Evolutionary conservation across 2,329 filamentous ascomycete species (phyloP).

Genomic region (Arthrobotrys musiformis): DNA sequence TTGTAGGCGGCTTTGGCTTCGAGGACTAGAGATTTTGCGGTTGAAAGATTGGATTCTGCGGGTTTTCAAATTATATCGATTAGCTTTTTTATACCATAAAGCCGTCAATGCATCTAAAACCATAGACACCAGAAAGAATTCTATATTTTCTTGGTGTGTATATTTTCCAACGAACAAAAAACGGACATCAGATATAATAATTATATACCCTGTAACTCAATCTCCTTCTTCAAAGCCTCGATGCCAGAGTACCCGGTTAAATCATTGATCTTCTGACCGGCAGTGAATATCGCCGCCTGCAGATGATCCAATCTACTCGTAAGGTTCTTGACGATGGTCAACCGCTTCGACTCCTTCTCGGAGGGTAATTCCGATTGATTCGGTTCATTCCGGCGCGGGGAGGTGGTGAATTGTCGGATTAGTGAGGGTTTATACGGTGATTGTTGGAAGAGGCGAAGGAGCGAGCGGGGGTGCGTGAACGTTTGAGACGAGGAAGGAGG

Average conservation of each 20-base stretch:
- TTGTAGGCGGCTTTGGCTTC: constrained; percentile 80
- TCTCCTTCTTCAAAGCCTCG: constrained; percentile 82
- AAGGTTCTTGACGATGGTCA: constrained; percentile 71
- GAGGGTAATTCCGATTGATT: constrained; percentile 65
- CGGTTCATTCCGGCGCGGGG: constrained; percentile 5
- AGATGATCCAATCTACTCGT: constrained; percentile 85
- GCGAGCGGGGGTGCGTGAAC: neutral
- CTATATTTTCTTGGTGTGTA: neutral
- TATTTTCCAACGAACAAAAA: constrained; percentile 8
- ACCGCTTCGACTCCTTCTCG: constrained; percentile 68
- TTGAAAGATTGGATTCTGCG: constrained; percentile 71
- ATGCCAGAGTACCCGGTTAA: constrained; percentile 94
- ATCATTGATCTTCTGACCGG: constrained; percentile 89
- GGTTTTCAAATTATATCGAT: too few relatives aligned
- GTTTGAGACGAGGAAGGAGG: constrained; percentile 6
- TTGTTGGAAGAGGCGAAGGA: neutral
- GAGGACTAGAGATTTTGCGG: constrained; percentile 74
- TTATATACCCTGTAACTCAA: constrained; percentile 74
- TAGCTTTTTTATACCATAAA: neutral
- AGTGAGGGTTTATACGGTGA: neutral
- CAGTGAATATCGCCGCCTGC: constrained; percentile 83
- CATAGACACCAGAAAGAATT: neutral
- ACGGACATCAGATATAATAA: constrained; percentile 30
- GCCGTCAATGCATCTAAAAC: neutral
- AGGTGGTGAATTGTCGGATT: constrained; percentile 30